These are phyloP conservation scores for Ephemerocybe angulata DNA, from an alignment of 768 basidiomycete species.

Conservation along the genomic window DNA sequence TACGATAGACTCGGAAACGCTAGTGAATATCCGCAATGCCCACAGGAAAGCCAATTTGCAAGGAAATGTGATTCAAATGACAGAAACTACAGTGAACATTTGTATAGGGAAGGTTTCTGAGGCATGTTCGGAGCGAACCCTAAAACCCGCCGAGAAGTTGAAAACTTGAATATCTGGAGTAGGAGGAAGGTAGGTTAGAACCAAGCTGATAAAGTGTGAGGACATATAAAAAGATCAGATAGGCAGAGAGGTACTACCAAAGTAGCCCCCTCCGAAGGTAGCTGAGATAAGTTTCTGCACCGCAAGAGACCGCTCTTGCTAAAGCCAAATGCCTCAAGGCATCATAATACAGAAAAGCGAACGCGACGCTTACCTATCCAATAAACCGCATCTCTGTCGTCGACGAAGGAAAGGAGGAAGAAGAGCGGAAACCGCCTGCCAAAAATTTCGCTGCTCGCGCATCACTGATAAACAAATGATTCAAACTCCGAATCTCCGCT, in stretches of 20 bases:
- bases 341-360: slow-evolving; percentile 51
- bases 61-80: no score
- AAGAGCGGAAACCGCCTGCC: neutral
- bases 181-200: no score
- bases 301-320: slow-evolving; percentile 65
- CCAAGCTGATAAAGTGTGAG: no score
- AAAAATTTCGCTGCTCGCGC: neutral
- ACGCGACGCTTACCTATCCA: slow-evolving; percentile 25
- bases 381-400: neutral
- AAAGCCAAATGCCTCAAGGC: slow-evolving; percentile 97
- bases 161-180: no score
- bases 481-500: slow-evolving; percentile 34
- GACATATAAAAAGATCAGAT: slow-evolving; percentile 23
- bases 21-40: no score
- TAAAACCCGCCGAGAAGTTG: no score
- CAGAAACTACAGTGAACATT: no score
- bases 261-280: slow-evolving; percentile 70
- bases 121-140: no score
- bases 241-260: slow-evolving; percentile 40
- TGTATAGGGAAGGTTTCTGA: no score
- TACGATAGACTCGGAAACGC: no score
- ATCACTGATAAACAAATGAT: slow-evolving; percentile 16
- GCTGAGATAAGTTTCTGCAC: slow-evolving; percentile 88
- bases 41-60: no score
- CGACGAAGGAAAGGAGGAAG: neutral